Evolutionary conservation across 2,329 filamentous ascomycete genomes (phyloP), one percentile per base, ranked within the genome.

Genomic region (Neospermospora avenae): DNA sequence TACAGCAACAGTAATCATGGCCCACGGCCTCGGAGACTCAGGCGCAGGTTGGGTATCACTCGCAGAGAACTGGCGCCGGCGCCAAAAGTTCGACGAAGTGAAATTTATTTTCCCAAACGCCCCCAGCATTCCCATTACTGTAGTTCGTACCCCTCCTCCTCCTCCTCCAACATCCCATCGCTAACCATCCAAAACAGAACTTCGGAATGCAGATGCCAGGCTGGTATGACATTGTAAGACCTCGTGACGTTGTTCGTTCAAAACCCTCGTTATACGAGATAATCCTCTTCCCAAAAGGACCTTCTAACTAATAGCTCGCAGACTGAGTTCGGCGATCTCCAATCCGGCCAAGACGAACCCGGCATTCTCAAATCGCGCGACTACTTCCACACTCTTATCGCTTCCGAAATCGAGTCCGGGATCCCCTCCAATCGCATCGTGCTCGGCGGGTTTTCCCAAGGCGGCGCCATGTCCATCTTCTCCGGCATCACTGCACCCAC

Each of bases 91-190:
- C 65, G 85, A 92, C 60, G 89, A 97, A 76, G 90, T 96, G 73
- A 89, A 93, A 72, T 98, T 98, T 75, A 85, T 99, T 71, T 88
- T 99, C 74, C 95, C 95, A 16, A 90, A 96, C 77, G 95, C 95
- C 28, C 92, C 93, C 4, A 77, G 76, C 39, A 95, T 96, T 57
- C 91, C 92, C 34, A 91, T 97, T 72, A 93, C 91, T n/a, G 80
- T 87, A 69, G 88, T 91, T 65, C 24, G 22, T 44, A 20, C 55
- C 11, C 16, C 39, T n/a, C n/a, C n/a, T n/a, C n/a, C n/a, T n/a
- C n/a, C 34, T 35, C 39, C 28, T 2, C 25, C 22, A 20, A 45
- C n/a, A 44, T 13, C 22, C 11, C 39, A 25, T 8, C 57, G 28
- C 28, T 31, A 10, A 31, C 65, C 58, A 70, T 20, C 6, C 11